A percentile compares a stretch with the other conserved stretches of the same genome.
These are phyloP conservation scores for Xanthoconium separans DNA, from an alignment of 1,284 basidiomycete genomes.

Conservation along the genomic window DNA sequence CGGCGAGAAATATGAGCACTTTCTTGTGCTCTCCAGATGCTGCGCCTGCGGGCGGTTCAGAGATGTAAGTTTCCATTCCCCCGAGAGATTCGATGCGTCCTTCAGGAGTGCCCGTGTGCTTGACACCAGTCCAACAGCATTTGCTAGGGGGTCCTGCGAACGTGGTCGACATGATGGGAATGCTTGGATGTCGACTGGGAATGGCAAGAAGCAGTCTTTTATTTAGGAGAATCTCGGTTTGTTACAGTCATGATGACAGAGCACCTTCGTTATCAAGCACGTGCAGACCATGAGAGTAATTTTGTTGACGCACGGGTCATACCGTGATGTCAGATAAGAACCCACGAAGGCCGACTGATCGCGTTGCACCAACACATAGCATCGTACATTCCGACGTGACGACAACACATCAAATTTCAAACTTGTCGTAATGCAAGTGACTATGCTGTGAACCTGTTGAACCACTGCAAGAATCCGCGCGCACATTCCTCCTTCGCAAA, in stretches of 20 bases:
- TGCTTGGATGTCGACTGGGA: too few relatives aligned
- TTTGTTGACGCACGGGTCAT: not conserved
- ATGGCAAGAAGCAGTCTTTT: too few relatives aligned
- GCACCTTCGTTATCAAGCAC: too few relatives aligned
- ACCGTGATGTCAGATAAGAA: not conserved
- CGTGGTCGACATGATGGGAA: not conserved
- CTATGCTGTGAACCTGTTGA: constrained; percentile 40
- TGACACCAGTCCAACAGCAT: constrained; percentile 46
- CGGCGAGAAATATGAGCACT: constrained; percentile 49
- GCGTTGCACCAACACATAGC: not conserved
- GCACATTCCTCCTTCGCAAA: constrained; percentile 64
- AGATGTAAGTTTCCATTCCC: constrained; percentile 50
- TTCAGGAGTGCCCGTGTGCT: constrained; percentile 45
- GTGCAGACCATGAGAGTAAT: too few relatives aligned
- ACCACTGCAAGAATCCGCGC: constrained; percentile 47
- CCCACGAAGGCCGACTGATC: not conserved
- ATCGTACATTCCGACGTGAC: constrained; percentile 9
- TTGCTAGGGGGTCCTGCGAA: constrained; percentile 41
- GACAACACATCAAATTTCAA: not conserved
- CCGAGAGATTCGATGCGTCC: constrained; percentile 47
- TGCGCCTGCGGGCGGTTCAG: constrained; percentile 36
- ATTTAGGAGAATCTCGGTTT: too few relatives aligned
- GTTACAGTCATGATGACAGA: too few relatives aligned
- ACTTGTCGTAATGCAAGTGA: not conserved
- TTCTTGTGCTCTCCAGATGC: constrained; percentile 29